Evolutionary conservation across 2,329 filamentous ascomycete genomes (phyloP).

Genomic region (Harringtonia aguacate): DNA sequence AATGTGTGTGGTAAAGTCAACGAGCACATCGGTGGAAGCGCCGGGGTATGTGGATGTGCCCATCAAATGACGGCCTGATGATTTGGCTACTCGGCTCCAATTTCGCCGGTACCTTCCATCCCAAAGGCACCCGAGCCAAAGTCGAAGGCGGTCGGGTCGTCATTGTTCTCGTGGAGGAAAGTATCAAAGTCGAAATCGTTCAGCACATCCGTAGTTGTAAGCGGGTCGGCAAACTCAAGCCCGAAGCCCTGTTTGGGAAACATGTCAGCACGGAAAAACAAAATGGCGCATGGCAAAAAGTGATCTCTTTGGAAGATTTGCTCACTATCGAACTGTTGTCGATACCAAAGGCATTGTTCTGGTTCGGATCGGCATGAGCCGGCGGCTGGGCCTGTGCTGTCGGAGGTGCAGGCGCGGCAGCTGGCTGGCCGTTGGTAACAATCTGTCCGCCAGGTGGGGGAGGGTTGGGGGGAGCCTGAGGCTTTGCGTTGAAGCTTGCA

Average conservation of each 20-base stretch:
- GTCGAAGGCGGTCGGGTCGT: conserved; percentile 38
- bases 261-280: conserved; percentile 9
- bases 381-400: conserved; percentile 32
- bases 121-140: conserved; percentile 39
- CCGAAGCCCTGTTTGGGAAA: conserved; percentile 27
- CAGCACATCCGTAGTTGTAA: conserved; percentile 44
- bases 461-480: conserved; percentile 26
- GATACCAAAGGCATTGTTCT: conserved; percentile 32
- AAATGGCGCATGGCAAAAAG: background rate
- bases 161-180: conserved; percentile 49
- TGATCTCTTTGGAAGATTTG: too few relatives aligned
- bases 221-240: conserved; percentile 46
- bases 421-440: conserved; percentile 31
- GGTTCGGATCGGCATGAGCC: conserved; percentile 34
- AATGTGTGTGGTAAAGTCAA: background rate
- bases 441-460: conserved; percentile 16
- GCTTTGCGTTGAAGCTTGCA: conserved; percentile 34
- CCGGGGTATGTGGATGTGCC: too few relatives aligned
- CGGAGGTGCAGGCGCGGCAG: conserved; percentile 31
- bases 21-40: too few relatives aligned
- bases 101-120: conserved; percentile 45
- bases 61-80: background rate
- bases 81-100: conserved; percentile 20
- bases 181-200: conserved; percentile 61
- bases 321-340: conserved; percentile 31